Evolutionary conservation across 2,329 filamentous ascomycete genomes (phyloP).

Genomic region (Fusarium nanum): DNA sequence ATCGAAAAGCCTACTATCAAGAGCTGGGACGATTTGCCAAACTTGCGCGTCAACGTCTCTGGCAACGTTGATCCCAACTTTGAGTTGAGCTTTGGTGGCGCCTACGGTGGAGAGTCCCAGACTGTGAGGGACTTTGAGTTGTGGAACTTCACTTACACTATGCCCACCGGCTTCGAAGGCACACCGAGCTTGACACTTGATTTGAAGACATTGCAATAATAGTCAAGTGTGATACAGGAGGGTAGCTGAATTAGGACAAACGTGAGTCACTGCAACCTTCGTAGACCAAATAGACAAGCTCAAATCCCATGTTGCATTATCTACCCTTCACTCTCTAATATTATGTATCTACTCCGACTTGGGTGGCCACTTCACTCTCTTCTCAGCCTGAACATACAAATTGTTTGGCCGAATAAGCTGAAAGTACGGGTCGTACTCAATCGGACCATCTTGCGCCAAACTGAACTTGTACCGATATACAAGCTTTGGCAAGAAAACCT

Average conservation of each 20-base stretch:
- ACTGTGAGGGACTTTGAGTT: conserved; percentile 57
- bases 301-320: not conserved
- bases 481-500: conserved; percentile 68
- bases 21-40: conserved; percentile 61
- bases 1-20: conserved; percentile 56
- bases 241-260: too few species aligned
- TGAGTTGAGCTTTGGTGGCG: conserved; percentile 56
- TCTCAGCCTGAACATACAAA: conserved; percentile 63
- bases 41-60: conserved; percentile 58
- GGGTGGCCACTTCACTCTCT: conserved; percentile 15
- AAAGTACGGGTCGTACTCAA: conserved; percentile 70
- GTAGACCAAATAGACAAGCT: not conserved
- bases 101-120: conserved; percentile 17
- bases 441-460: conserved; percentile 58
- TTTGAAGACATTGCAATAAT: not conserved
- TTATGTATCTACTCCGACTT: not conserved
- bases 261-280: too few species aligned
- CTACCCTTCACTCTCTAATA: accelerated
- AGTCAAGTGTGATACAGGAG: accelerated
- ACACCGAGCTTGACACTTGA: conserved; percentile 11
- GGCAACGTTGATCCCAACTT: conserved; percentile 58
- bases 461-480: conserved; percentile 68
- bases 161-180: conserved; percentile 48
- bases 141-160: conserved; percentile 59
- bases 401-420: conserved; percentile 68